These are phyloP conservation scores for Cordyceps militaris DNA, from an alignment of 2,329 filamentous ascomycete genomes.

Conservation along the genomic window DNA sequence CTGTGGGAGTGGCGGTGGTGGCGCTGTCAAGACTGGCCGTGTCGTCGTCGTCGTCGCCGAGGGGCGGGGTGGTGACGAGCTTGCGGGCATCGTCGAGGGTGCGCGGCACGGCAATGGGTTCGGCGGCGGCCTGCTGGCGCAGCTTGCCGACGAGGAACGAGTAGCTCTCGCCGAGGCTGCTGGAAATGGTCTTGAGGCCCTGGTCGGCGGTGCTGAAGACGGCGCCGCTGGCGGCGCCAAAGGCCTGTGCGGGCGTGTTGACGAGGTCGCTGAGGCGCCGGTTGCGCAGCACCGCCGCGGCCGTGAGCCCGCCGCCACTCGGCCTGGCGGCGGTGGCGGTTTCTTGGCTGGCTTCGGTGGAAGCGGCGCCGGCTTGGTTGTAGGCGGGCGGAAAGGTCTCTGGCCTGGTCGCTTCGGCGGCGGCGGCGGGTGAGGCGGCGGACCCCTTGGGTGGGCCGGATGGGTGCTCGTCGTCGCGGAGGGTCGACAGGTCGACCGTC, in stretches of 20 bases:
- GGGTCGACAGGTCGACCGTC: constrained; percentile 85
- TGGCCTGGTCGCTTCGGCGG: constrained; percentile 37
- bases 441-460: constrained; percentile 55
- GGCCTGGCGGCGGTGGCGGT: constrained; percentile 29
- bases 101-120: constrained; percentile 62
- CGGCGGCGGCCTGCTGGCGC: constrained; percentile 54
- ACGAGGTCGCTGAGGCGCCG: constrained; percentile 79
- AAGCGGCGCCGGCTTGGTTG: constrained; percentile 30
- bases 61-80: constrained; percentile 68
- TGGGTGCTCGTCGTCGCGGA: constrained; percentile 71
- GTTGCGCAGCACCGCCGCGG: constrained; percentile 51
- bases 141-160: constrained; percentile 87
- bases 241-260: constrained; percentile 72
- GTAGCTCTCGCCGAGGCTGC: constrained; percentile 84
- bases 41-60: constrained; percentile 35
- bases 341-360: constrained; percentile 26
- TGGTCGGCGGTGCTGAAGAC: constrained; percentile 86
- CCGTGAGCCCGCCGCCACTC: constrained; percentile 32
- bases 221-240: constrained; percentile 77
- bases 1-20: constrained; percentile 36
- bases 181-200: constrained; percentile 84
- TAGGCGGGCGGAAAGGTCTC: constrained; percentile 55
- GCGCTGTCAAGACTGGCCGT: constrained; percentile 51
- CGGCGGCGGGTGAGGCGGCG: constrained; percentile 27
- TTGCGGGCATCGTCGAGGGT: constrained; percentile 90